phyloP scores from a whole-genome alignment of 108 stramenopile genomes.

The Hondaea fermentalgiana region DNA sequence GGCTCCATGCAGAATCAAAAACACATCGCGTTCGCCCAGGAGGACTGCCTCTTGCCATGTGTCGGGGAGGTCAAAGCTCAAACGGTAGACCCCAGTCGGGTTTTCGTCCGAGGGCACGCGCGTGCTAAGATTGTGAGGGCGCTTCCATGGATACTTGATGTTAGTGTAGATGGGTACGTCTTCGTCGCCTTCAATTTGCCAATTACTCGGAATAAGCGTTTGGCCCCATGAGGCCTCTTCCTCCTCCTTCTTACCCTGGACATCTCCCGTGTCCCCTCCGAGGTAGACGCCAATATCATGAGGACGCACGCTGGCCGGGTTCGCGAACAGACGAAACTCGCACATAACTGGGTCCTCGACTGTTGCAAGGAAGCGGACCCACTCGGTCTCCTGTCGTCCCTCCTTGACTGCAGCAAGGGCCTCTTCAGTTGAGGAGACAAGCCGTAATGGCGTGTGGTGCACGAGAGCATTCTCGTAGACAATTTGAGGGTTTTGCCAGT shows the following conservation, averaged over 20 bases:
- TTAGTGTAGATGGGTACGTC: slow-evolving; percentile 58
- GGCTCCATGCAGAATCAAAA: slow-evolving; percentile 58
- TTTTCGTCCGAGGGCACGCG: slow-evolving; percentile 50
- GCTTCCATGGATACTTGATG: slow-evolving; percentile 33
- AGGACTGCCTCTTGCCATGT: slow-evolving; percentile 33
- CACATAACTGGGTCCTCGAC: background rate
- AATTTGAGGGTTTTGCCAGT: background rate
- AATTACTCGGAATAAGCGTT: slow-evolving; percentile 30
- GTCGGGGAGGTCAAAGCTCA: slow-evolving; percentile 39
- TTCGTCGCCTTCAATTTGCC: slow-evolving; percentile 29
- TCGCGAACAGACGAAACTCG: background rate
- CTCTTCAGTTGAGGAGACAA: background rate
- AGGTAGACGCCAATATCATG: too few species aligned
- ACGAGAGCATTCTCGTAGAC: background rate
- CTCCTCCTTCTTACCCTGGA: background rate
- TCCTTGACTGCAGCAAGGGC: background rate
- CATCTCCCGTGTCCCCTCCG: too few species aligned
- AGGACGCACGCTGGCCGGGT: background rate
- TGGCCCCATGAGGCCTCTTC: background rate
- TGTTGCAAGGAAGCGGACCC: background rate
- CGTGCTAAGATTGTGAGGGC: slow-evolving; percentile 30
- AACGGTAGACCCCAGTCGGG: slow-evolving; percentile 69
- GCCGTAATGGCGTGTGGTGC: background rate
- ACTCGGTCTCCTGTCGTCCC: background rate
- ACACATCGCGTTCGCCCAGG: background rate